Conservation (phyloP, 371 early-diverging fungal genomes). For the Mucor racemosus region DNA sequence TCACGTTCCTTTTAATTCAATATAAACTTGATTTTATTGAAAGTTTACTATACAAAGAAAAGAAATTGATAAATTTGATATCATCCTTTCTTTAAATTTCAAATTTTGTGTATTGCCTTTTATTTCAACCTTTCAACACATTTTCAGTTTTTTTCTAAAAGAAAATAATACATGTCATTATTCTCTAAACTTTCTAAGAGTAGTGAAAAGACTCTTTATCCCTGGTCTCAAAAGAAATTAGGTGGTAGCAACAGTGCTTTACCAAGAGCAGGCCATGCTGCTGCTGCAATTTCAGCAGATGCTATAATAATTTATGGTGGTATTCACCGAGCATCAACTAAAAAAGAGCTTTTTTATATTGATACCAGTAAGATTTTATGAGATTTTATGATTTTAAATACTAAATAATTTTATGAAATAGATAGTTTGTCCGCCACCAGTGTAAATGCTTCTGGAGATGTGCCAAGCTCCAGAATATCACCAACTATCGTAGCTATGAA, state of each 20-base stretch:
- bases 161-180: slow-evolving; percentile 42
- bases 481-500: slow-evolving; percentile 41
- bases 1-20: background rate
- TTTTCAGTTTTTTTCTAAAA: no score
- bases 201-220: slow-evolving; percentile 51
- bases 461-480: slow-evolving; percentile 40
- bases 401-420: slow-evolving; percentile 7
- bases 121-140: no score
- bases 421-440: slow-evolving; percentile 41
- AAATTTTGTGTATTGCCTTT: no score
- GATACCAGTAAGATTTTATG: slow-evolving; percentile 57
- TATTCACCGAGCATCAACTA: slow-evolving; percentile 44
- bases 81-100: no score
- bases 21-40: background rate
- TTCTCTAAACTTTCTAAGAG: slow-evolving; percentile 56
- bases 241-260: slow-evolving; percentile 45
- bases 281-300: slow-evolving; percentile 55
- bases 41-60: background rate
- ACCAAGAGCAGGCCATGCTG: slow-evolving; percentile 67
- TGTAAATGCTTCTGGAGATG: slow-evolving; percentile 43
- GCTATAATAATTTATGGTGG: slow-evolving; percentile 67
- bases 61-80: no score
- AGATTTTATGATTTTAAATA: background rate
- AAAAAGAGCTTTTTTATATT: slow-evolving; percentile 63
- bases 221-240: slow-evolving; percentile 57